These are phyloP conservation scores for Trametes villosa DNA, from an alignment of 768 basidiomycete species.

Conservation along the genomic window DNA sequence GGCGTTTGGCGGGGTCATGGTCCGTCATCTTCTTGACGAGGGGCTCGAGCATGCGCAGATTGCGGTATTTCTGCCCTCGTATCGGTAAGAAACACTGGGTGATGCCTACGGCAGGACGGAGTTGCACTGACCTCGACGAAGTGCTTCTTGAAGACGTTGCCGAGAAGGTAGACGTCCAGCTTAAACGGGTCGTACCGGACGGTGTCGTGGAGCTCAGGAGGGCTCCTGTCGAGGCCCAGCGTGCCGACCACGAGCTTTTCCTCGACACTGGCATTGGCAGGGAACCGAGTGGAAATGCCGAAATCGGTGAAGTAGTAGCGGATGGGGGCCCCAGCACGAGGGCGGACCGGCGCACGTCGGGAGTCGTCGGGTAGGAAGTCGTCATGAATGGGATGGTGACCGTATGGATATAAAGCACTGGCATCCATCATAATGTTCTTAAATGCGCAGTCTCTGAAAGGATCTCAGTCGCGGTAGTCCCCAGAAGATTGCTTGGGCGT, in stretches of 20 bases:
- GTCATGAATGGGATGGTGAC: conserved; percentile 24
- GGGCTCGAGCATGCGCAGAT: conserved; percentile 16
- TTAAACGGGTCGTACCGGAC: conserved; percentile 33
- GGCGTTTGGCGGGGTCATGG: conserved; percentile 11
- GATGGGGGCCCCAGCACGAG: conserved; percentile 6
- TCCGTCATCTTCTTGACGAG: conserved; percentile 13
- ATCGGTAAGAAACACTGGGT: neutral
- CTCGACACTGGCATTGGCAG: neutral
- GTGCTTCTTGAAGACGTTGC: conserved; percentile 17
- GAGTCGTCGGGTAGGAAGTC: neutral
- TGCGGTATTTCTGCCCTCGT: conserved; percentile 24
- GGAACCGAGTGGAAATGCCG: conserved; percentile 29
- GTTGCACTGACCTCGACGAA: neutral
- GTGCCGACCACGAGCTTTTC: conserved; percentile 17
- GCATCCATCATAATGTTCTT: conserved; percentile 34
- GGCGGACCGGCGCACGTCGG: neutral
- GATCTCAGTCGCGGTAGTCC: neutral
- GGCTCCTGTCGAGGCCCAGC: conserved; percentile 23
- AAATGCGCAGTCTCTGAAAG: conserved; percentile 25
- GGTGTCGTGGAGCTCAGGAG: conserved; percentile 25
- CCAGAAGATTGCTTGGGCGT: neutral
- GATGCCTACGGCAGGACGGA: neutral
- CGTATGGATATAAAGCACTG: conserved; percentile 22
- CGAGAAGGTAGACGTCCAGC: conserved; percentile 29
- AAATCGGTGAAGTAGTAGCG: conserved; percentile 36